Conservation (phyloP, 352 stramenopile species). For the Blastocystis sp. region DNA sequence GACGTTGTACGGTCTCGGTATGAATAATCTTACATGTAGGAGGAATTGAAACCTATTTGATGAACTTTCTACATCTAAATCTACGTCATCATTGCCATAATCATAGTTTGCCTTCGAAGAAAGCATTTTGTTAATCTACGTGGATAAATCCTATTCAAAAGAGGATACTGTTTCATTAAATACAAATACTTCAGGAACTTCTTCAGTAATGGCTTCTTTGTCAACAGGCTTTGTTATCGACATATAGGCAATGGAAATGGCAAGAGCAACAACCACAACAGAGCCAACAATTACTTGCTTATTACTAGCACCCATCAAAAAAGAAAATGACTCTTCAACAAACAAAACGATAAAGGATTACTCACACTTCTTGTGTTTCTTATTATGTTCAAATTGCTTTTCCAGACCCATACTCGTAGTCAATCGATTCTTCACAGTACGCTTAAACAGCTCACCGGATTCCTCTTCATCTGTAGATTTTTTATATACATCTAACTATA, state of each 20-base stretch:
- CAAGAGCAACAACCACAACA: not conserved
- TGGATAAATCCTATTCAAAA: not conserved
- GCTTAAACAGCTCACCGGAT: conserved; percentile 58
- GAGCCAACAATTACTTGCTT: not conserved
- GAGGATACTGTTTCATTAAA: not conserved
- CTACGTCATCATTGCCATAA: conserved; percentile 4
- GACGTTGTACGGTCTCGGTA: conserved; percentile 45
- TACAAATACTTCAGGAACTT: not conserved
- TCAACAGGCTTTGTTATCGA: not conserved
- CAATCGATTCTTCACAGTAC: conserved; percentile 12
- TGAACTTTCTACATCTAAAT: not conserved
- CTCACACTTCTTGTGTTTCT: not conserved
- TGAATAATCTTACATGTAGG: conserved; percentile 42
- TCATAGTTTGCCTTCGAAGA: conserved; percentile 59
- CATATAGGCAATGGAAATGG: conserved; percentile 27
- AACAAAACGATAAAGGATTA: not conserved
- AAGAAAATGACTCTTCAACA: not conserved
- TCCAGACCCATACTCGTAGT: conserved; percentile 11
- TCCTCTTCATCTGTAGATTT: conserved; percentile 44
- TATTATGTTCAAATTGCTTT: conserved; percentile 56
- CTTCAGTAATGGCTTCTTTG: not conserved
- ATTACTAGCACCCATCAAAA: not conserved
- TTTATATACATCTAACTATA: conserved; percentile 22
- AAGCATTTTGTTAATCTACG: conserved; percentile 24
- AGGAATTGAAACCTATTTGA: not conserved